phyloP scores from a whole-genome alignment of 2,329 filamentous ascomycete species.

The Epichloe scottii region DNA sequence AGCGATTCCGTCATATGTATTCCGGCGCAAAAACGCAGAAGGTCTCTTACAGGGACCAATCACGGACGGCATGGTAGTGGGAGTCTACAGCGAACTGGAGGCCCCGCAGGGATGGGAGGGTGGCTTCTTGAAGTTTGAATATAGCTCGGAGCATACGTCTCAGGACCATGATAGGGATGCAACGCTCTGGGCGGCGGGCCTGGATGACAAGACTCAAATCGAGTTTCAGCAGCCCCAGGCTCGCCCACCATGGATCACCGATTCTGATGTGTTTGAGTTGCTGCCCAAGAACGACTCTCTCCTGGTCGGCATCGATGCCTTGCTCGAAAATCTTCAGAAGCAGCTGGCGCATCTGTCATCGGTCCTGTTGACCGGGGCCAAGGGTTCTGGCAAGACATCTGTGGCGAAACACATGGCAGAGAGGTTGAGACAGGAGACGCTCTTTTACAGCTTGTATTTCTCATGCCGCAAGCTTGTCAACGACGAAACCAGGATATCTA shows the following conservation, averaged over 20 bases:
- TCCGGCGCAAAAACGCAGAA: conserved; percentile 38
- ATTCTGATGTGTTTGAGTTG: conserved; percentile 36
- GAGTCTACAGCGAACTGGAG: conserved; percentile 39
- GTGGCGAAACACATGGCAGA: conserved; percentile 67
- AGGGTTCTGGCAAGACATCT: conserved; percentile 82
- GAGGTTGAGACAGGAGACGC: conserved; percentile 54
- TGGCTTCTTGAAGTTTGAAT: conserved; percentile 68
- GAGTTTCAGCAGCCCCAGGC: conserved; percentile 66
- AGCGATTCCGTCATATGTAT: conserved; percentile 61
- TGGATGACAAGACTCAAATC: conserved; percentile 60
- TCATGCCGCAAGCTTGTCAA: conserved; percentile 78
- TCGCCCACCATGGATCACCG: conserved; percentile 43
- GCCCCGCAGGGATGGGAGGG: conserved; percentile 61
- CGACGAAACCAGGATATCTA: conserved; percentile 79
- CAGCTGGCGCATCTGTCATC: conserved; percentile 80
- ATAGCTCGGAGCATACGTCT: conserved; percentile 17
- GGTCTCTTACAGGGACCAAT: conserved; percentile 71
- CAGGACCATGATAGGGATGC: conserved; percentile 34
- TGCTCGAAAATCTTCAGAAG: conserved; percentile 59
- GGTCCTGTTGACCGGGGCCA: conserved; percentile 74
- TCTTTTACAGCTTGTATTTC: conserved; percentile 79
- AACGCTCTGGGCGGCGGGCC: conserved; percentile 61
- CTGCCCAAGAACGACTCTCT: conserved; percentile 42
- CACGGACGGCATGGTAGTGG: conserved; percentile 77
- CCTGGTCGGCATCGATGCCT: conserved; percentile 73